These are phyloP conservation scores for Cladophialophora chaetospira DNA, from an alignment of 2,329 filamentous ascomycete genomes.

Conservation along the genomic window DNA sequence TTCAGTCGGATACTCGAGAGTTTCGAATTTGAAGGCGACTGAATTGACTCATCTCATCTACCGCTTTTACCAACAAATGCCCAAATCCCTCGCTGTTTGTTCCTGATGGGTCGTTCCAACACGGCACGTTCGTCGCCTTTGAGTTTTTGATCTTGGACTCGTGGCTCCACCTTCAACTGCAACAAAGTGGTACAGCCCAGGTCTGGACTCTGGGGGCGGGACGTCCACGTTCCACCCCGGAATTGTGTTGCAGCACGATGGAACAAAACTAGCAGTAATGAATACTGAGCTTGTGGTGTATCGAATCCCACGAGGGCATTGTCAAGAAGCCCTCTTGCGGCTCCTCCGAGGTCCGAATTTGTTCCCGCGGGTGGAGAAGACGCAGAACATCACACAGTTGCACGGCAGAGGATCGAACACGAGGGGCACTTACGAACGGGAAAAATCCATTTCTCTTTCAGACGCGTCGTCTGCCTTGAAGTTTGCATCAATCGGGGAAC, in stretches of 20 bases:
- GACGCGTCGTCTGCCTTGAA: background rate
- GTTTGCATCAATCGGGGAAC: background rate
- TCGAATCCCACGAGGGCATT: too few relatives aligned
- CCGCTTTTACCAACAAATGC: background rate
- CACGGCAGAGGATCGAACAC: background rate
- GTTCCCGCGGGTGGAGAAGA: background rate
- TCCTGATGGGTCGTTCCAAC: background rate
- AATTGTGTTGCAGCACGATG: too few relatives aligned
- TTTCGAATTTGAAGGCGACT: slow-evolving; percentile 20
- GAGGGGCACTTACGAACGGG: background rate
- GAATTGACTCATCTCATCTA: background rate
- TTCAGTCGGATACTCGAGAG: slow-evolving; percentile 26
- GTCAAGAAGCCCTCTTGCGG: slow-evolving; percentile 5
- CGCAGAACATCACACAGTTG: background rate
- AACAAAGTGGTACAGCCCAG: background rate
- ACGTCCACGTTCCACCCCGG: background rate
- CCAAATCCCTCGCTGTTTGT: background rate
- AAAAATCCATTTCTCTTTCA: background rate
- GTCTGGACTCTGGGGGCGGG: slow-evolving; percentile 1
- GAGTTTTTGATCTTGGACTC: background rate
- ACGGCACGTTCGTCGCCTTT: background rate
- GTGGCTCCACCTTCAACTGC: background rate
- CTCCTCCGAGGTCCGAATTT: slow-evolving; percentile 16
- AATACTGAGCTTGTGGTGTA: too few relatives aligned
- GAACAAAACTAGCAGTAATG: too few relatives aligned